phyloP scores from a whole-genome alignment of 495 filamentous ascomycete genomes.

The Amorphotheca resinae region DNA sequence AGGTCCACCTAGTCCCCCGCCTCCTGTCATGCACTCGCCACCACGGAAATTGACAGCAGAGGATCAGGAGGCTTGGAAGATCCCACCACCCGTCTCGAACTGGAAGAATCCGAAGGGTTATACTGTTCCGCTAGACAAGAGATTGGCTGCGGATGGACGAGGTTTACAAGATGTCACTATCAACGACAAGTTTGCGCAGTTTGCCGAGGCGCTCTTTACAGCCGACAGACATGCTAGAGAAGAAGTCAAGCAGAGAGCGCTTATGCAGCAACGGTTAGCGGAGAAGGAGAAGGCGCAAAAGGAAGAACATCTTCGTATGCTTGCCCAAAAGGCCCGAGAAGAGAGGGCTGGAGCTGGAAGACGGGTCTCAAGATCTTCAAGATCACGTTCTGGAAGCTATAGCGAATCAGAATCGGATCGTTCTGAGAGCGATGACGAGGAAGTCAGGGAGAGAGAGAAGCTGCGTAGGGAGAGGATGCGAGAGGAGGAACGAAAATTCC shows the following conservation, averaged over 20 bases:
- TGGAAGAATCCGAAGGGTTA: slow-evolving; percentile 99
- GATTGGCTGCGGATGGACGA: slow-evolving; percentile 89
- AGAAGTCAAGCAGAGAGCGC: slow-evolving; percentile 80
- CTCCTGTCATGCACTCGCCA: slow-evolving; percentile 91
- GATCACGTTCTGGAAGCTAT: slow-evolving; percentile 36
- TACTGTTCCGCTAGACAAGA: slow-evolving; percentile 92
- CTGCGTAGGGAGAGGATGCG: slow-evolving; percentile 64
- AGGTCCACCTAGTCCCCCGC: slow-evolving; percentile 83
- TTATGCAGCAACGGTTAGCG: slow-evolving; percentile 93
- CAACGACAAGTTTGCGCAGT: slow-evolving; percentile 97
- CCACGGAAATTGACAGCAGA: slow-evolving; percentile 91
- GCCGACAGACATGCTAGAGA: slow-evolving; percentile 91
- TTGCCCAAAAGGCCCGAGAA: slow-evolving; percentile 86
- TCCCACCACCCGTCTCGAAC: slow-evolving; percentile 87
- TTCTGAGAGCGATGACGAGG: slow-evolving; percentile 60
- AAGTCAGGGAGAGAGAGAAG: slow-evolving; percentile 61
- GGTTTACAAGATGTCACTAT: slow-evolving; percentile 90
- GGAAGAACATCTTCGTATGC: slow-evolving; percentile 78
- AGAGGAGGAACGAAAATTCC: slow-evolving; percentile 78
- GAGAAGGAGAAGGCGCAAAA: slow-evolving; percentile 93
- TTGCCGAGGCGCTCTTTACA: slow-evolving; percentile 86
- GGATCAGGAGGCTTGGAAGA: slow-evolving; percentile 94
- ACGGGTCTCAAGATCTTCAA: slow-evolving; percentile 25
- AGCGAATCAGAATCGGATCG: slow-evolving; percentile 44
- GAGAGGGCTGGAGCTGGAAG: slow-evolving; percentile 50